These are phyloP conservation scores for Tanacetum coccineum DNA, from an alignment of 129 eudicot species.

Conservation along the genomic window DNA sequence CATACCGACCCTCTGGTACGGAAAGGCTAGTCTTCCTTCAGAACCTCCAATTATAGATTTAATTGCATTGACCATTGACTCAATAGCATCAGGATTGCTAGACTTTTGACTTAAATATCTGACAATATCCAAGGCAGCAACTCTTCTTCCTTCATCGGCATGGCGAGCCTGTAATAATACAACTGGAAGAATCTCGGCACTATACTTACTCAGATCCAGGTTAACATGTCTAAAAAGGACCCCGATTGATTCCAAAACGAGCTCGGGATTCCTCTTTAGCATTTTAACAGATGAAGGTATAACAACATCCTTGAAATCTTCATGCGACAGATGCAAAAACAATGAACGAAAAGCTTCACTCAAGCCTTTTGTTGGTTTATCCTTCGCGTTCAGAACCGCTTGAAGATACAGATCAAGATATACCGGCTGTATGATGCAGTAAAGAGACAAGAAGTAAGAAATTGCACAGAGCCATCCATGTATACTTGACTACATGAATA, in stretches of 20 bases:
- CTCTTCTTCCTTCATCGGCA: slow-evolving; percentile 84
- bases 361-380: slow-evolving; percentile 62
- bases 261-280: slow-evolving; percentile 98
- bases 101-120: slow-evolving; percentile 73
- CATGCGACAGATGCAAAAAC: slow-evolving; percentile 61
- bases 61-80: slow-evolving; percentile 60
- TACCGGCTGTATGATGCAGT: slow-evolving; percentile 49
- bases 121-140: slow-evolving; percentile 68
- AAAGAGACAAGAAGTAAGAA: slow-evolving; percentile 12
- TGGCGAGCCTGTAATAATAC: slow-evolving; percentile 89
- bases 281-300: slow-evolving; percentile 85
- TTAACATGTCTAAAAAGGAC: slow-evolving; percentile 61
- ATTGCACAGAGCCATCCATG: not conserved
- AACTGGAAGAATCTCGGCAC: slow-evolving; percentile 66
- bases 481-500: not conserved
- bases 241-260: slow-evolving; percentile 71
- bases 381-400: slow-evolving; percentile 71
- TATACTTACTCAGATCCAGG: slow-evolving; percentile 87
- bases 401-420: slow-evolving; percentile 83
- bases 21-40: slow-evolving; percentile 97
- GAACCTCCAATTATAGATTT: slow-evolving; percentile 87
- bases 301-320: slow-evolving; percentile 65
- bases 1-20: slow-evolving; percentile 98
- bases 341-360: slow-evolving; percentile 80
- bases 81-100: slow-evolving; percentile 92